Percentiles rank a stretch among this genome's conserved stretches.
Conservation (phyloP, 2,329 filamentous ascomycete genomes). For the Paraphaeosphaeria sporulosa region DNA sequence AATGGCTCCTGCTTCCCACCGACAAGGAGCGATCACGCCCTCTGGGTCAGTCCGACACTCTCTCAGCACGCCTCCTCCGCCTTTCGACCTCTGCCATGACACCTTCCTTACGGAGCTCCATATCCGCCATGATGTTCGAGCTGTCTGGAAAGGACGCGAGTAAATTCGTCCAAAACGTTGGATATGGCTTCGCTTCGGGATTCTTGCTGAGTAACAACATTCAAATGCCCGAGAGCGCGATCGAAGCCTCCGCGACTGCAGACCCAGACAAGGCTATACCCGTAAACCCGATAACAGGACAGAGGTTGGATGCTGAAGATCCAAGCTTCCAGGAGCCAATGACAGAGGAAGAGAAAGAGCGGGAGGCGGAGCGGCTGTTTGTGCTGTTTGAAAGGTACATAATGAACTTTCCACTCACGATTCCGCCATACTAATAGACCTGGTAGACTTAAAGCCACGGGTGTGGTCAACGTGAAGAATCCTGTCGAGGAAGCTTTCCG, state of each 20-base stretch:
- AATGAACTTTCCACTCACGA: background rate
- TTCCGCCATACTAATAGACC: slow-evolving; percentile 15
- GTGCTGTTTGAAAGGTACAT: slow-evolving; percentile 84
- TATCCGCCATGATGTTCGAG: slow-evolving; percentile 84
- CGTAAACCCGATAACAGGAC: slow-evolving; percentile 87
- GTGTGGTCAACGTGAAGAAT: slow-evolving; percentile 81
- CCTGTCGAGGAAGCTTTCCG: slow-evolving; percentile 74
- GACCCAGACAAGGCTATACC: slow-evolving; percentile 43
- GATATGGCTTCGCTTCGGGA: slow-evolving; percentile 91
- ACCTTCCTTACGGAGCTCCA: slow-evolving; percentile 74
- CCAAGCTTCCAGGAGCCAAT: slow-evolving; percentile 71
- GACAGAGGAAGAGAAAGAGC: slow-evolving; percentile 90
- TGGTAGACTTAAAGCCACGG: no score
- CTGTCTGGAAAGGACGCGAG: slow-evolving; percentile 81
- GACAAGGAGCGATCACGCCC: slow-evolving; percentile 78
- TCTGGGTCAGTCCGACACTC: slow-evolving; percentile 75
- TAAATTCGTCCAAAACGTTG: slow-evolving; percentile 87
- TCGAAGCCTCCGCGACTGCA: slow-evolving; percentile 60
- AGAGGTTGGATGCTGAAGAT: slow-evolving; percentile 74
- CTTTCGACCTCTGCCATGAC: slow-evolving; percentile 77
- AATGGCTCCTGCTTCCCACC: slow-evolving; percentile 74
- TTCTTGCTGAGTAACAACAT: slow-evolving; percentile 88
- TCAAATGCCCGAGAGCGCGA: slow-evolving; percentile 72
- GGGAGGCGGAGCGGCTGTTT: slow-evolving; percentile 88
- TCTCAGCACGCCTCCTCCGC: slow-evolving; percentile 79